Base-by-base conservation (phyloP, 495 filamentous ascomycete species). In the Ascodesmis nigricans region DNA sequence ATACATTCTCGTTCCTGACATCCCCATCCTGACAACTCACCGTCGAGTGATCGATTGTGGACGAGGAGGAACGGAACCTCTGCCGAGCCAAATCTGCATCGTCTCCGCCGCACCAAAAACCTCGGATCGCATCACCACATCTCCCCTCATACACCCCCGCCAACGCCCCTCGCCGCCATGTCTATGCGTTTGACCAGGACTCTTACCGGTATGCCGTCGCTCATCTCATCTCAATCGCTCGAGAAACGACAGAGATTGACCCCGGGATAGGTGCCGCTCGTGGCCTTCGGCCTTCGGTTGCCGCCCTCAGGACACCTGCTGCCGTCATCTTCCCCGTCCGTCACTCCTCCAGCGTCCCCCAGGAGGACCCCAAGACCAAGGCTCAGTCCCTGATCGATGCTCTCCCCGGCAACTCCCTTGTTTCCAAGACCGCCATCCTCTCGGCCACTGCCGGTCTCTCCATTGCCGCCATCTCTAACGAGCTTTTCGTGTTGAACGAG, bases 401-500 rank as follows among this genome's bases (percentile, higher is more conserved):
- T 42, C 63, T 99, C 29, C 78, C 81, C 46, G 76, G 83, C 49
- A 78, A 65, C 64, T 74, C 66, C 46, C 64, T 92, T 46, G 58
- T 87, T 56, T 81, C 79, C 57, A 99, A 95, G 71, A 81, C 80
- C 42, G 90, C 90, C 52, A 78, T 91, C 57, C 71, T 99, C 38
- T 95, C 87, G 48, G 81, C 80, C 39, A 73, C 72, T 38, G 80
- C 90, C 54, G 83, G 80, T 63, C 53, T 83, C 42, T 81, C 78
- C 46, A 66, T 91, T 50, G 87, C 82, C 53, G 90, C 87, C 52
- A 82, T 99, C 63, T 84, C 76, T 73, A 99, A 91, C 61, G 90
- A 99, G 65, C 75, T 95, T 64, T 99, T 93, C 58, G 79, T 99
- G 55, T 65, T 99, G 58, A 99, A 95, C 62, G 84, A 95, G 65